Base-by-base conservation (phyloP, 1,284 basidiomycete genomes). In the Apiotrichum gracile region DNA sequence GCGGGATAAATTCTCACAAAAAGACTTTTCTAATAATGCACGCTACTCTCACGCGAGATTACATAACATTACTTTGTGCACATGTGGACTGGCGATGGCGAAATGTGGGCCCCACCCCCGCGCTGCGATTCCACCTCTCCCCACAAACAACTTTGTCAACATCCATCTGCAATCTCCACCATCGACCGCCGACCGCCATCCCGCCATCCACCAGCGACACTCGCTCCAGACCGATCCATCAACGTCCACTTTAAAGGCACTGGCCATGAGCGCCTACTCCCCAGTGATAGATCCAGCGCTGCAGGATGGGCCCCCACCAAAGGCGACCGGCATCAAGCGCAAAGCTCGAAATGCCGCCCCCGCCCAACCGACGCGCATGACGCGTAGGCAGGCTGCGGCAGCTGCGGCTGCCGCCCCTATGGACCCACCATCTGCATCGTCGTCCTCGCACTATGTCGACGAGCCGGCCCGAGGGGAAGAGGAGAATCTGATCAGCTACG, bases 391-490 rank as follows among this genome's bases (percentile, higher is more conserved):
- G 26, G 49, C 49, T 4, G 47, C 47, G 2, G 39, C 26, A 9
- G 38, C 29, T 10, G 39, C 25, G 16, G 27, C 26, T 10, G 26
- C 24, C 4, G 16, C 19, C 4, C n/a, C 35, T 9, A n/a, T 16
- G 16, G 22, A 35, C n/a, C n/a, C 33, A 5, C 29, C 34, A 10
- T 29, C 26, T 13, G 9, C 21, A 21, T 14, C 21, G 9, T 19
- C 21, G 7, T 38, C 37, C 3, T 21, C 37, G 19, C 37, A 42
- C 5, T 9, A 19, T 7, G 29, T 25, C 27, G 52, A 21, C 5
- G 65, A 67, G 52, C 65, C 68, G 1, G 25, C 60, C 12, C 56
- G 66, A 26, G 65, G 66, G 4, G 65, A 70, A 44, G 68, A 70
- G 53, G 66, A 66, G 57, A 67, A 68, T 47, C 44, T 66, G 49